phyloP scores from a whole-genome alignment of 768 basidiomycete genomes.

The Naganishia vishniacii region DNA sequence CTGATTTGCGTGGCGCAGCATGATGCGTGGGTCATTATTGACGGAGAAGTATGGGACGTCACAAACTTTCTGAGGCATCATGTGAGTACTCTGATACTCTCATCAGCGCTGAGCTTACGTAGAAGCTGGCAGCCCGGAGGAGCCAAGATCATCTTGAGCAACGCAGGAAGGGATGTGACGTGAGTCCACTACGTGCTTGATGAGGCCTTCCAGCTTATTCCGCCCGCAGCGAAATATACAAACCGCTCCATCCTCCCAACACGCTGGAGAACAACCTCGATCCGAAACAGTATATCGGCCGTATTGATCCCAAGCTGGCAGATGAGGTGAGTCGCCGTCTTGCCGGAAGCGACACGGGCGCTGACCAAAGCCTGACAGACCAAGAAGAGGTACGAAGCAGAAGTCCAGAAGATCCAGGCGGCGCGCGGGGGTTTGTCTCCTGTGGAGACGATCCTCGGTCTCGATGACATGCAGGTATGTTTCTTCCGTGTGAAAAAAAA shows the following conservation, averaged over 20 bases:
- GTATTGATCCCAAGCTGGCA: constrained; percentile 35
- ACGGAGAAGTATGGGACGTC: constrained; percentile 45
- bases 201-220: not conserved
- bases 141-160: constrained; percentile 38
- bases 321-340: constrained; percentile 28
- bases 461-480: constrained; percentile 45
- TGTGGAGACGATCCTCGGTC: constrained; percentile 40
- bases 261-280: constrained; percentile 41
- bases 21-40: constrained; percentile 45
- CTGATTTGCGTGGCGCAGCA: constrained; percentile 19
- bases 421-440: constrained; percentile 35
- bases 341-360: not conserved
- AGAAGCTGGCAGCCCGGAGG: constrained; percentile 39
- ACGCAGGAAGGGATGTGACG: constrained; percentile 45
- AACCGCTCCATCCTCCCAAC: constrained; percentile 40
- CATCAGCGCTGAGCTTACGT: not conserved
- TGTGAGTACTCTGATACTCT: not conserved
- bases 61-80: constrained; percentile 38
- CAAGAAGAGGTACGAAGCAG: constrained; percentile 31
- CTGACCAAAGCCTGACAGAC: constrained; percentile 14
- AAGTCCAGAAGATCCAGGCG: constrained; percentile 30
- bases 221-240: constrained; percentile 37
- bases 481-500: too few species aligned
- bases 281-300: constrained; percentile 36
- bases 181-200: constrained; percentile 28